Evolutionary conservation across 257 asterid genomes (phyloP), one percentile per base, ranked within the genome.

Genomic region (Leptodermis oblonga): DNA sequence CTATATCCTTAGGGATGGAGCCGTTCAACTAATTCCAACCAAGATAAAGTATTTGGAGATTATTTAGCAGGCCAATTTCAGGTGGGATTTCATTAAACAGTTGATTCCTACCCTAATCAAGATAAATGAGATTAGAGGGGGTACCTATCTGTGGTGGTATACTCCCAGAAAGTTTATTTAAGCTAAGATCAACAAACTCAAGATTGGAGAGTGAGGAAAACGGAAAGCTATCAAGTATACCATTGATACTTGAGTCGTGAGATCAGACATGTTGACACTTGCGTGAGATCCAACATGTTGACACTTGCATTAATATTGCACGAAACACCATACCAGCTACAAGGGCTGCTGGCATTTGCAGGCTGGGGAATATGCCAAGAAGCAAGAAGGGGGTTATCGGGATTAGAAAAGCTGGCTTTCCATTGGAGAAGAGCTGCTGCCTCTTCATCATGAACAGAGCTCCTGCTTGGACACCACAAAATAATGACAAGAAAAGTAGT

Each of bases 281-380:
- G 33, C 0, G 74, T 51, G 59, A 76, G 74, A 64, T 72, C 76
- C 51, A 79, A 0, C 14, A 25, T 18, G 26, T 14, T 49, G 36
- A 76, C 26, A 33, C 34, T 43, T 22, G 58, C 71, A 15, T 36
- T 7, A 17, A 20, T 4, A 4, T 18, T 49, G 59, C 83, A 79
- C 0, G 62, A 64, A 62, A 79, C 53, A 10, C 80, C 78, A 41
- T 52, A 79, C 80, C 83, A 71, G 12, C 1, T 36, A 62, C 79
- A 78, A 20, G 79, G 67, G 45, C 70, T n/a, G n/a, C n/a, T 65
- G 25, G 60, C 30, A 4, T 9, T 23, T 53, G 46, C 8, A 18
- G 45, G 60, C 42, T 10, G 31, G 41, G 42, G 22, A 64, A n/a
- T n/a, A n/a, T 2, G 43, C 81, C 81, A 77, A 28, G 81, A 72